Evolutionary conservation across 306 rosid genomes (phyloP), one percentile per base, ranked within the genome.

Genomic region (Citrullus amarus): DNA sequence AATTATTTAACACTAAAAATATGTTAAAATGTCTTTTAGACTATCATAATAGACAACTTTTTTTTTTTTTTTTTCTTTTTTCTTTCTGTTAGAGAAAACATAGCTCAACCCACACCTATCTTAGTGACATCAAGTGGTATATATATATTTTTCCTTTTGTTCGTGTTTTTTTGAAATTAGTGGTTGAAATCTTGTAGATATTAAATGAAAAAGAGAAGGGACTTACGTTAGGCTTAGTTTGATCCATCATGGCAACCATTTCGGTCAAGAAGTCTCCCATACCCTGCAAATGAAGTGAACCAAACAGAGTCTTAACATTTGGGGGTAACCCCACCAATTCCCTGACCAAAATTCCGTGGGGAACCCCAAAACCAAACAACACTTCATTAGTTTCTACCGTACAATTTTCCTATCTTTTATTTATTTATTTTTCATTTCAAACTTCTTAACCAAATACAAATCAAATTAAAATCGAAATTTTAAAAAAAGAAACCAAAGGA

Each of bases 181-280:
- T 25, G 28, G 28, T 25, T 25, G 28, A 1, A 25, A 25, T 25
- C 28, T 25, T 25, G 28, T 25, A 25, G 28, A 25, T 39, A 39
- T 39, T 39, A 39, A 82, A 66, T 2, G 0, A 66, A 17, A 44
- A 60, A 75, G 28, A 10, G 55, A 50, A 6, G 22, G 25, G 17
- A 56, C 94, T 85, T 82, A 92, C 97, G 82, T 69, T 91, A 39
- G 97, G 82, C 78, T 86, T 87, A 8, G 93, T 87, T 80, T 92
- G 93, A 81, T 81, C 87, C 97, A 95, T 95, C 97, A 95, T 92
- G 39, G 91, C 81, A 28, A 86, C 90, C 99, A 95, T 95, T 83
- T 95, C 99, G 48, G 78, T 84, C 89, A 95, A 79, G 78, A 95
- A 92, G 60, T 92, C 99, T 62, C 93, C 93, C 97, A 95, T 92